Evolutionary conservation across 768 basidiomycete species (phyloP).

Genomic region (Tubosaeta brunneosetosa): DNA sequence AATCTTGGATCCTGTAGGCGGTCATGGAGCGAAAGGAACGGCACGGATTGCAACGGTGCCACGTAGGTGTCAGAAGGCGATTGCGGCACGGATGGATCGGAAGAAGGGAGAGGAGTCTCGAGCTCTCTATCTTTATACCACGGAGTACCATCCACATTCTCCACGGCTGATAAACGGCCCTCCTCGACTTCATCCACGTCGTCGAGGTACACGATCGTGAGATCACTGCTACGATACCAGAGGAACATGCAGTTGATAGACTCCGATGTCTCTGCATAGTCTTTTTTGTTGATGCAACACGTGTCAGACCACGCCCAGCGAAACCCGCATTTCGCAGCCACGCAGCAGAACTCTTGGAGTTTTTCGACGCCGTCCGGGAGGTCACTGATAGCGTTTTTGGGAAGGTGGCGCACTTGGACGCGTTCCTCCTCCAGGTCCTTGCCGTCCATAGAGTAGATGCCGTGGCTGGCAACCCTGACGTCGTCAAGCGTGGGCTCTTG

Average conservation of each 20-base stretch:
- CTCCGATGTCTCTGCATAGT: no score
- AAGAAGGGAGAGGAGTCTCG: no score
- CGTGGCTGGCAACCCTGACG: constrained; percentile 6
- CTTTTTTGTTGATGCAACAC: constrained; percentile 14
- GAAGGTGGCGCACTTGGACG: background rate
- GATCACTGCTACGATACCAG: constrained; percentile 24
- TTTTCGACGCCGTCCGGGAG: constrained; percentile 10
- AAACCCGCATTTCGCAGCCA: constrained; percentile 25
- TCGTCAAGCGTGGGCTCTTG: constrained; percentile 17
- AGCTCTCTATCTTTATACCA: no score
- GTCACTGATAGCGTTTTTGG: background rate
- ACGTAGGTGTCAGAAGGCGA: constrained; percentile 1
- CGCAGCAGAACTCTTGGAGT: constrained; percentile 29
- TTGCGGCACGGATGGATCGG: no score
- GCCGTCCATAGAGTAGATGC: constrained; percentile 18
- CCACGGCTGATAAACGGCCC: constrained; percentile 7
- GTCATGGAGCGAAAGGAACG: no score
- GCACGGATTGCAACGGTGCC: no score
- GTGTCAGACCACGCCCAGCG: constrained; percentile 31
- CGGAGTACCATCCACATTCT: no score
- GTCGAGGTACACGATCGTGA: no score
- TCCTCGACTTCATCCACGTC: background rate
- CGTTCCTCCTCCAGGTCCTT: background rate
- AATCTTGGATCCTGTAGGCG: no score
- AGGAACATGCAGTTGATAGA: background rate